Base-by-base conservation (phyloP, 805 yeast genomes). In the Cyberlindnera veronae region DNA sequence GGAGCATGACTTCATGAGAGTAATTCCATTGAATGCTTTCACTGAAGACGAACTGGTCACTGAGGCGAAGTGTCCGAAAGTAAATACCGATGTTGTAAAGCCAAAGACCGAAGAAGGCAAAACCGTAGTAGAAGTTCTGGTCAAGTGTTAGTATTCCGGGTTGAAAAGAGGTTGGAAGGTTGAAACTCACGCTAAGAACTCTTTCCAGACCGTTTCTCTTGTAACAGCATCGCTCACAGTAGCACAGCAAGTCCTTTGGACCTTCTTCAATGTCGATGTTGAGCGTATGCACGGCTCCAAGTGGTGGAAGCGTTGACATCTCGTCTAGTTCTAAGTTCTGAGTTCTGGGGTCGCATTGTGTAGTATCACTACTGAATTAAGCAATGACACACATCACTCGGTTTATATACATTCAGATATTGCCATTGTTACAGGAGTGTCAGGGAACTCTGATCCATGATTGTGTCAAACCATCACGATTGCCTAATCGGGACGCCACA, bases 111-210 rank as follows among this genome's bases (percentile, higher is more conserved):
- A 40, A 38, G 12, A 47, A 29, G 6, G 36, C n/a, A 8, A 49
- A 29, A 3, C 60, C 60, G 38, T 51, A 49, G 31, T 40, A 44
- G 31, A 54, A 52, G 37, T 53, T 49, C 60, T 55, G 28, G n/a
- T 11, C 19, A n/a, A n/a, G 19, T n/a, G 31, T 16, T 29, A 22
- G 32, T n/a, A n/a, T n/a, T n/a, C n/a, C 19, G 7, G 7, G 32
- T n/a, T 29, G 9, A 29, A 5, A 6, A 14, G 17, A 14, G 9
- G 32, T 29, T 29, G 19, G 13, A 11, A 29, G 29, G 18, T 14
- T 8, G 34, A 34, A 30, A 51, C 56, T 44, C 33, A 51, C 58
- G 1, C 20, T 47, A 3, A 18, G 17, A 3, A 54, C 51, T 9
- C 20, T 38, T 6, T 37, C 49, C 3, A 23, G 21, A 23, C 37